A percentile compares a stretch with the other conserved stretches of the same genome.
Conservation (phyloP, 2,329 filamentous ascomycete genomes). For the Chaetothyriales sp. region DNA sequence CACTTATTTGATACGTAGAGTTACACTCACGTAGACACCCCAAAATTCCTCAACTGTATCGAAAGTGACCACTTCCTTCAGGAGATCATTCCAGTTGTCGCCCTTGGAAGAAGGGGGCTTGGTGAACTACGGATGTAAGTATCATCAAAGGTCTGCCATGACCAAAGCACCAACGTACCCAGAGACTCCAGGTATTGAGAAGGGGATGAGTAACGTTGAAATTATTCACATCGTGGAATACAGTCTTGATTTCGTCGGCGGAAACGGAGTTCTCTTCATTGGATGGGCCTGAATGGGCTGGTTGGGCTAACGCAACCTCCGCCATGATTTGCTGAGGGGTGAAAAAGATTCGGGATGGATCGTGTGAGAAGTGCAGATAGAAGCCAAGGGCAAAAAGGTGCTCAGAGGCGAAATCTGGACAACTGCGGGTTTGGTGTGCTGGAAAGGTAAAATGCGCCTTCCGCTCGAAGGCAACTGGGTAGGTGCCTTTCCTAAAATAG, state of each 20-base stretch:
- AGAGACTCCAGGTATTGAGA: conserved; percentile 94
- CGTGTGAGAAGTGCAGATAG: too few species aligned
- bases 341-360: not conserved
- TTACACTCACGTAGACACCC: conserved; percentile 80
- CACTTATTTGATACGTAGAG: not conserved
- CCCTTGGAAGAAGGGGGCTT: conserved; percentile 42
- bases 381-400: too few species aligned
- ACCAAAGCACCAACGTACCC: conserved; percentile 45
- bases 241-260: conserved; percentile 59
- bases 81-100: conserved; percentile 95
- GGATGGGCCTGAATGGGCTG: conserved; percentile 11
- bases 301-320: conserved; percentile 17
- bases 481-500: too few species aligned
- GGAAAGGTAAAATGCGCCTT: not conserved
- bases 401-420: not conserved
- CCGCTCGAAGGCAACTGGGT: too few species aligned
- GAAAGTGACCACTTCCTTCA: conserved; percentile 98
- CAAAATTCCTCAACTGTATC: conserved; percentile 99
- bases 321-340: conserved; percentile 10
- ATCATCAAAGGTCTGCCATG: conserved; percentile 4
- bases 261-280: conserved; percentile 43
- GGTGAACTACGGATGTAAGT: conserved; percentile 13
- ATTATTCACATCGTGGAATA: conserved; percentile 97
- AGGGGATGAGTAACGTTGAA: conserved; percentile 99
- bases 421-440: not conserved